Base-by-base conservation (phyloP, 129 eudicot species). In the Calendula officinalis region DNA sequence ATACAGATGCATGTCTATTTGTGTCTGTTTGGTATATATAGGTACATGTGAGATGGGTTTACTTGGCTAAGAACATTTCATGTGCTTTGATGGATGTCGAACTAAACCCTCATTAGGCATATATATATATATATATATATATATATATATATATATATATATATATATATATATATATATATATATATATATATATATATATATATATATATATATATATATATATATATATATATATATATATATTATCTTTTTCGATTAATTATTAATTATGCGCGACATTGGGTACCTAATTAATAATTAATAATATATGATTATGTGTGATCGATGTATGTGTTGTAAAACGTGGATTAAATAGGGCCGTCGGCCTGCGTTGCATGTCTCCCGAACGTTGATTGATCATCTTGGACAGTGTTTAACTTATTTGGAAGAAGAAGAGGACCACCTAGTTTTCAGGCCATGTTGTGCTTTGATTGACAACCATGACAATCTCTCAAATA, bases 381-480 rank as follows among this genome's bases (percentile, higher is more conserved):
- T 56, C 66, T 64, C 53, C 60, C 8, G 64, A 73, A 73, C 62
- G 67, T 74, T 74, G 78, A 74, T 74, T 55, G 78, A 66, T 74
- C 78, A 74, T 74, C 62, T 62, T 60, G 68, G 81, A 77, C 77
- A 77, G 56, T 64, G 72, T 66, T 74, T 74, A 74, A 74, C 78
- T 74, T 74, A 74, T 77, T 70, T 63, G 73, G 70, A 64, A 77
- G 72, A 36, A 63, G 66, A 56, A 64, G 63, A 70, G 77, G 81
- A 77, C 81, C 81, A 77, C 81, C 73, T 77, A 70, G 81, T 70
- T 77, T 62, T 77, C 72, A 77, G 81, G 77, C 81, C 81, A 76
- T 76, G 57, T 74, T 75, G 75, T 71, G 77, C 72, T 71, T 71
- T 71, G 77, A 56, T 70, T 62, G 68, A 71, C 64, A 75, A 55